These are phyloP conservation scores for Aspergillus pseudoglaucus DNA, from an alignment of 2,329 filamentous ascomycete genomes.

Conservation along the genomic window DNA sequence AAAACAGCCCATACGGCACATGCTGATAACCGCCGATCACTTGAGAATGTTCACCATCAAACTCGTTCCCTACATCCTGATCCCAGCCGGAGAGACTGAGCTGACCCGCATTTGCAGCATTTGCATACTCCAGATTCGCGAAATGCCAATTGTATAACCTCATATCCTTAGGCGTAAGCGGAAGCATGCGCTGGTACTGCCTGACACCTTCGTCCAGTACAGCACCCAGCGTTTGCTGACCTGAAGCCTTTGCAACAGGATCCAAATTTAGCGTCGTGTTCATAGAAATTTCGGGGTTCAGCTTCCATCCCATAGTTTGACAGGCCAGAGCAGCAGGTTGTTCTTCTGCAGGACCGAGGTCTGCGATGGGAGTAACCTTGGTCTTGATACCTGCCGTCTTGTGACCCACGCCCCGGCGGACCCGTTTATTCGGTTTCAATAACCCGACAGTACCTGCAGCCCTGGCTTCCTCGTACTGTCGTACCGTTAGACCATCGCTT, in stretches of 20 bases:
- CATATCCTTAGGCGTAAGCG: slow-evolving; percentile 79
- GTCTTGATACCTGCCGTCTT: slow-evolving; percentile 47
- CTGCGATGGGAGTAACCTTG: slow-evolving; percentile 44
- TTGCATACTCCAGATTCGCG: slow-evolving; percentile 96
- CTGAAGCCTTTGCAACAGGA: slow-evolving; percentile 53
- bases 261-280: slow-evolving; percentile 67
- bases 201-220: slow-evolving; percentile 86
- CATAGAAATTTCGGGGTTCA: slow-evolving; percentile 58
- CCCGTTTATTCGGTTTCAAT: slow-evolving; percentile 37
- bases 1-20: slow-evolving; percentile 77
- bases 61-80: slow-evolving; percentile 95
- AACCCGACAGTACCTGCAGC: slow-evolving; percentile 49
- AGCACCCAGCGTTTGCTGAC: slow-evolving; percentile 72
- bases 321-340: slow-evolving; percentile 71
- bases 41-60: slow-evolving; percentile 90
- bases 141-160: slow-evolving; percentile 96
- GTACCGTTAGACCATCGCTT: slow-evolving; percentile 65
- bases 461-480: slow-evolving; percentile 64
- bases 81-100: slow-evolving; percentile 91
- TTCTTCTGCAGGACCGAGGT: slow-evolving; percentile 60
- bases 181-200: slow-evolving; percentile 77
- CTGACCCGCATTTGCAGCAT: slow-evolving; percentile 78
- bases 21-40: slow-evolving; percentile 91
- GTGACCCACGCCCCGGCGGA: slow-evolving; percentile 40
- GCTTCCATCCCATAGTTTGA: slow-evolving; percentile 72